Evolutionary conservation across 495 filamentous ascomycete species (phyloP).

Genomic region (Sporormia fimetaria): DNA sequence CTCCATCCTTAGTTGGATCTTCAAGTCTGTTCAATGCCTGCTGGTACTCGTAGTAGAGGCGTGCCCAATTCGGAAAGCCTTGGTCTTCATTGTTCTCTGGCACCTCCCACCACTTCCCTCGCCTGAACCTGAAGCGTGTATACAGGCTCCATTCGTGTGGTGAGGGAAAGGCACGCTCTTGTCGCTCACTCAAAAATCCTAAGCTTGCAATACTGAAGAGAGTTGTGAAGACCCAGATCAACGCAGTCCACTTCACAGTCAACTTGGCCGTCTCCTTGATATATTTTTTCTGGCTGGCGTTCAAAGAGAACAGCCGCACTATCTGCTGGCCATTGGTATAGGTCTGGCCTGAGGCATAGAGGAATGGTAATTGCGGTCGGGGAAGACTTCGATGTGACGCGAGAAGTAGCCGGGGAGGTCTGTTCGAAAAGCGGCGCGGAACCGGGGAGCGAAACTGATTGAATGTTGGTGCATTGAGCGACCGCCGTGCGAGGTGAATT

Average conservation of each 20-base stretch:
- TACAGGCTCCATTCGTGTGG: constrained; percentile 59
- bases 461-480: constrained; percentile 3
- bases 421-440: constrained; percentile 24
- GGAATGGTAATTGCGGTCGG: constrained; percentile 74
- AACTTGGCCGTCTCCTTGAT: constrained; percentile 52
- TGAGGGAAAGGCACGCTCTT: constrained; percentile 60
- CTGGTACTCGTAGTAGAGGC: constrained; percentile 43
- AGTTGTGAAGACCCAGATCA: constrained; percentile 44
- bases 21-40: constrained; percentile 39
- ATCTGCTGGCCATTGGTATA: constrained; percentile 41
- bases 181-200: constrained; percentile 52
- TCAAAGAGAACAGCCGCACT: constrained; percentile 58
- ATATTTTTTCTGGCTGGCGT: constrained; percentile 51
- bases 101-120: constrained; percentile 35
- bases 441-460: constrained; percentile 7
- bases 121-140: constrained; percentile 29
- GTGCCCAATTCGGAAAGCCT: constrained; percentile 53
- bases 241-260: constrained; percentile 47
- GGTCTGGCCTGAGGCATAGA: constrained; percentile 42
- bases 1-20: constrained; percentile 53
- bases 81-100: constrained; percentile 35
- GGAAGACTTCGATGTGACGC: constrained; percentile 34
- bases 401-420: constrained; percentile 32
- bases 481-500: constrained; percentile 6
- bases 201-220: constrained; percentile 44